A percentile compares a stretch with the other conserved stretches of the same genome.
Conservation (phyloP, 2,329 filamentous ascomycete genomes). For the Clarireedia hainanense region DNA sequence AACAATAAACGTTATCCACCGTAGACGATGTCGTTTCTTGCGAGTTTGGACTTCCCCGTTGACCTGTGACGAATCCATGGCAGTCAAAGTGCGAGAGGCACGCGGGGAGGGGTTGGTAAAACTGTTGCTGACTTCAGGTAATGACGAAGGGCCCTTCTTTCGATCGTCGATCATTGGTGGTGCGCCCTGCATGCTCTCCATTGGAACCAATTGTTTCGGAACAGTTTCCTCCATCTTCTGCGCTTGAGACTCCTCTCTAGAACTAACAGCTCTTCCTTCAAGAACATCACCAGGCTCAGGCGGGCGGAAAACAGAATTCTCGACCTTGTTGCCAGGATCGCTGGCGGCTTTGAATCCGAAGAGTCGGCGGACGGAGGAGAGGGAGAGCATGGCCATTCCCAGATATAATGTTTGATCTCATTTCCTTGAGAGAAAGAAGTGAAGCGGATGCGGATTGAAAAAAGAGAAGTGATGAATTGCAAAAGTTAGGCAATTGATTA, state of each 20-base stretch:
- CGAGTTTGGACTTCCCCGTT: background rate
- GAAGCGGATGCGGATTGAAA: too few relatives aligned
- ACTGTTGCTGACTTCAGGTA: background rate
- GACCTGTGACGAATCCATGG: too few relatives aligned
- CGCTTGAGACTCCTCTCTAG: background rate
- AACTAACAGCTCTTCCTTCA: background rate
- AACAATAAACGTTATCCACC: background rate
- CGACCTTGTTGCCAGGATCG: background rate
- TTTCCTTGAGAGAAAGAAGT: background rate
- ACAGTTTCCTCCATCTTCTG: background rate
- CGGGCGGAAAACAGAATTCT: background rate
- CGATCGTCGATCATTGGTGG: background rate
- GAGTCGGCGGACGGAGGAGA: conserved; percentile 2
- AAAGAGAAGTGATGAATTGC: too few relatives aligned
- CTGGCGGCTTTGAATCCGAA: background rate
- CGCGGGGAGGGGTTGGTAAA: background rate
- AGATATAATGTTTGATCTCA: background rate
- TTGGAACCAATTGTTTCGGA: background rate
- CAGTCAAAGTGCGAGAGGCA: background rate
- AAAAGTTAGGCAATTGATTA: too few relatives aligned
- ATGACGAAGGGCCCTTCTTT: background rate
- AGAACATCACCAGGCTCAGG: background rate
- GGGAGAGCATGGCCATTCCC: background rate
- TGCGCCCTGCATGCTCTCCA: background rate
- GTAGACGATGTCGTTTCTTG: background rate